A percentile compares a stretch with the other conserved stretches of the same genome.
Evolutionary conservation across 2,329 filamentous ascomycete species (phyloP).

Genomic region (Epichloe gansuensis): DNA sequence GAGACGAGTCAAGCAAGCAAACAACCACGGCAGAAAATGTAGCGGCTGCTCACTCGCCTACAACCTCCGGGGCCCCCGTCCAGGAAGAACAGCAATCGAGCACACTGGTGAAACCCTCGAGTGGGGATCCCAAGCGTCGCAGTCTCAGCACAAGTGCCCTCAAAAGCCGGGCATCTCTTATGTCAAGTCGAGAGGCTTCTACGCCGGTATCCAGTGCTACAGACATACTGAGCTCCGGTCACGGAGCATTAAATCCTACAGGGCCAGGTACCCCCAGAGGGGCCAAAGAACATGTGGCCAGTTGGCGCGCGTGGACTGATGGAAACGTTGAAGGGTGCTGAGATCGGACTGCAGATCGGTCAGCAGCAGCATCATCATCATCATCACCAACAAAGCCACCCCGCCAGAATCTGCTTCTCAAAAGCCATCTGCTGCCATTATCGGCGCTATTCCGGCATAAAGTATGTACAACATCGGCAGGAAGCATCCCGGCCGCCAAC

Average conservation of each 20-base stretch:
- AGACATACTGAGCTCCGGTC: conserved; percentile 47
- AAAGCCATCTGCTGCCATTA: background rate
- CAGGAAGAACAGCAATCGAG: conserved; percentile 7
- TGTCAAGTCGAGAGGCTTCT: conserved; percentile 79
- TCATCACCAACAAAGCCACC: background rate
- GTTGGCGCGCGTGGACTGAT: conserved; percentile 18
- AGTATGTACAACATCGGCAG: too few species aligned
- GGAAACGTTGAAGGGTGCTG: conserved; percentile 20
- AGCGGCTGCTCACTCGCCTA: background rate
- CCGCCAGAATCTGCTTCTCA: background rate
- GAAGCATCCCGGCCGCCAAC: background rate
- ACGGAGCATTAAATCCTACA: conserved; percentile 35
- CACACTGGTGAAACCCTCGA: conserved; percentile 12
- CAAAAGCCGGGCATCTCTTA: conserved; percentile 46
- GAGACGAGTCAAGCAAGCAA: conserved; percentile 1
- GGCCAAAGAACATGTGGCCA: conserved; percentile 19
- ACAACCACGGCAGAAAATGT: background rate
- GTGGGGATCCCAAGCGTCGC: conserved; percentile 14
- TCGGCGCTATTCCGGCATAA: background rate
- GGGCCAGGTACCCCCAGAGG: conserved; percentile 21
- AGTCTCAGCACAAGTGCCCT: conserved; percentile 17
- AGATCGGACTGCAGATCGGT: conserved; percentile 13
- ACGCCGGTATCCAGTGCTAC: conserved; percentile 65
- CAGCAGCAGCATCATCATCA: background rate
- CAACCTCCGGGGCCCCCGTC: conserved; percentile 1